Evolutionary conservation across 192 early-diverging fungal species (phyloP).

Genomic region (Coemansia sp.): DNA sequence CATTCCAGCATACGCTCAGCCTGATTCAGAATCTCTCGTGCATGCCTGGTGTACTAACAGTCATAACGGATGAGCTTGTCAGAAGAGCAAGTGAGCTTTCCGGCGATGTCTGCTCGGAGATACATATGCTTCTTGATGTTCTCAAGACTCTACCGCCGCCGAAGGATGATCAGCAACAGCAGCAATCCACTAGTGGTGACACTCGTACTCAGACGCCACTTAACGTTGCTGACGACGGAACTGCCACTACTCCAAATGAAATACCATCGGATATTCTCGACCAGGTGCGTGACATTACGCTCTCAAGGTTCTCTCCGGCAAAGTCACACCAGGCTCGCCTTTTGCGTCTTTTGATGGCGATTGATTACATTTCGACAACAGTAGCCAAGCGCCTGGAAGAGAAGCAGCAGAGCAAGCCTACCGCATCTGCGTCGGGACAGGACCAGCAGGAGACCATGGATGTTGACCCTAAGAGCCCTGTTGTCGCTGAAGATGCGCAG

Average conservation of each 20-base stretch:
- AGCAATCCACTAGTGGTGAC: neutral
- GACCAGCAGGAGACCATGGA: conserved; percentile 35
- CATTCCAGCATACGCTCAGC: conserved; percentile 89
- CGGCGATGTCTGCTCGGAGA: conserved; percentile 62
- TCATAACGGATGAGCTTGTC: conserved; percentile 80
- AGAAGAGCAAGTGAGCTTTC: conserved; percentile 68
- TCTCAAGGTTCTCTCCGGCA: conserved; percentile 78
- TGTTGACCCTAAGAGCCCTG: conserved; percentile 13
- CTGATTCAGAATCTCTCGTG: conserved; percentile 86
- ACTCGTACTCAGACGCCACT: neutral
- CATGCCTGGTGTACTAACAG: conserved; percentile 62
- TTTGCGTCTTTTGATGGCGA: conserved; percentile 87
- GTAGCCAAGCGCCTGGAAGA: conserved; percentile 43
- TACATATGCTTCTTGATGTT: conserved; percentile 62
- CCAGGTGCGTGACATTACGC: conserved; percentile 68
- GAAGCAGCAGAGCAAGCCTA: conserved; percentile 44
- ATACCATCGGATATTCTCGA: conserved; percentile 46
- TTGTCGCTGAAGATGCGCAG: conserved; percentile 14
- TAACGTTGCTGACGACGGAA: conserved; percentile 39
- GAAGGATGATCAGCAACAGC: neutral
- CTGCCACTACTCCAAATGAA: neutral
- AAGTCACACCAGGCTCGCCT: conserved; percentile 90
- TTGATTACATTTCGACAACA: conserved; percentile 71
- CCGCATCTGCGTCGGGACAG: conserved; percentile 22
- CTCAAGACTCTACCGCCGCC: conserved; percentile 41